Evolutionary conservation across 768 basidiomycete species (phyloP).

Genomic region (Russula foetens): DNA sequence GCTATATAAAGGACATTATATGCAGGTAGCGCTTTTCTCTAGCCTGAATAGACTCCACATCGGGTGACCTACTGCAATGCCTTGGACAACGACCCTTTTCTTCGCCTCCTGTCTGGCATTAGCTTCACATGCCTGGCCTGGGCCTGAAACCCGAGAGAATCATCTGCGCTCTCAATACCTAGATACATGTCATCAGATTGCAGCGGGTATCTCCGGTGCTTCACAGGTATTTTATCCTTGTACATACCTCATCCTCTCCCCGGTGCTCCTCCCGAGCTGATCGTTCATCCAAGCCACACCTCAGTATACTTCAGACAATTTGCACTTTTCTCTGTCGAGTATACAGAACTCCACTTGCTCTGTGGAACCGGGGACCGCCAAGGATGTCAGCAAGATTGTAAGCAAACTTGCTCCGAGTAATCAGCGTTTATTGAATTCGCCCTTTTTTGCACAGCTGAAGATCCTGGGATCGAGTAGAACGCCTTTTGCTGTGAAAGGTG

Average conservation of each 20-base stretch:
- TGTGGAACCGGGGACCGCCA: too few species aligned
- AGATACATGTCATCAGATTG: background rate
- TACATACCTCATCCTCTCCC: background rate
- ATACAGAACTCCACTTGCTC: background rate
- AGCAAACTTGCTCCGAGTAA: background rate
- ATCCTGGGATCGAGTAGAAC: background rate
- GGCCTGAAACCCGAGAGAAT: too few species aligned
- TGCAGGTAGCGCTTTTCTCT: too few species aligned
- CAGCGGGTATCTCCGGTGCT: background rate
- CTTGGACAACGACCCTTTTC: too few species aligned
- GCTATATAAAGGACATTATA: too few species aligned
- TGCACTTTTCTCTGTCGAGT: background rate
- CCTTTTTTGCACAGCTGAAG: background rate
- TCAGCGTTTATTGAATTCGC: background rate
- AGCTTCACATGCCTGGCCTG: too few species aligned
- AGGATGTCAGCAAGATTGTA: conserved; percentile 14
- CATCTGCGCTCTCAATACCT: too few species aligned
- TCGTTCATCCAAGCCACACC: background rate
- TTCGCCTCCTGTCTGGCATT: too few species aligned
- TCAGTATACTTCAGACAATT: conserved; percentile 4
- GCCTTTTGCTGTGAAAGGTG: background rate
- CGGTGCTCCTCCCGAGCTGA: background rate
- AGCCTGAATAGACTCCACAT: too few species aligned
- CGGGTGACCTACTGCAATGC: too few species aligned
- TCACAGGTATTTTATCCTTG: background rate